Percentiles rank a stretch among this genome's conserved stretches.
These are phyloP conservation scores for Eragrostis tef DNA, from an alignment of 202 grass and related monocot genomes.

Conservation along the genomic window DNA sequence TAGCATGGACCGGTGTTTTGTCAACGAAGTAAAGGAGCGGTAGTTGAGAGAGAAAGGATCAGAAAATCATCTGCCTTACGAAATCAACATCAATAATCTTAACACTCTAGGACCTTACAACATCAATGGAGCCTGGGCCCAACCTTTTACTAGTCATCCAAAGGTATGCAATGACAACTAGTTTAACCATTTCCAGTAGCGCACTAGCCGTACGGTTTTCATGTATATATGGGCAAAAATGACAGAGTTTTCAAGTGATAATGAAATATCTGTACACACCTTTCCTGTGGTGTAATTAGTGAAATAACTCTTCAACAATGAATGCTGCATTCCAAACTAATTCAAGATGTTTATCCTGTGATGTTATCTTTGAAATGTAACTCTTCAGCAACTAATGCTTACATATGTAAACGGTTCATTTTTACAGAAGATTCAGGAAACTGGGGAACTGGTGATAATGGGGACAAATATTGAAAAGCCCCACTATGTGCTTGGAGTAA, in stretches of 20 bases:
- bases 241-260: neutral
- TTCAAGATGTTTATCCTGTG: neutral
- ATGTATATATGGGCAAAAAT: neutral
- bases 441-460: conserved; percentile 46
- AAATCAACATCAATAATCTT: conserved; percentile 41
- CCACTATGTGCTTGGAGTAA: conserved; percentile 46
- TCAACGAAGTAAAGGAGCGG: neutral
- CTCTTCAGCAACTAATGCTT: conserved; percentile 7
- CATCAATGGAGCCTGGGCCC: conserved; percentile 41
- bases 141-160: conserved; percentile 49
- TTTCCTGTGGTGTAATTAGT: neutral
- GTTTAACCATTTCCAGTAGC: neutral
- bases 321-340: neutral
- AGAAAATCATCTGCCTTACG: conserved; percentile 45
- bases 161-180: conserved; percentile 37
- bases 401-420: neutral
- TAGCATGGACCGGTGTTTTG: neutral
- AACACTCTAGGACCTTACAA: conserved; percentile 27
- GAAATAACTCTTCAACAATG: neutral
- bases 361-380: neutral
- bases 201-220: no score
- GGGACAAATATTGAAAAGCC: conserved; percentile 40
- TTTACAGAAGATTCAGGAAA: conserved; percentile 48
- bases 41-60: neutral
- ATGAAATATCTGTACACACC: no score